Base-by-base conservation (phyloP, 2,329 filamentous ascomycete genomes). In the Gaeumannomyces tritici region DNA sequence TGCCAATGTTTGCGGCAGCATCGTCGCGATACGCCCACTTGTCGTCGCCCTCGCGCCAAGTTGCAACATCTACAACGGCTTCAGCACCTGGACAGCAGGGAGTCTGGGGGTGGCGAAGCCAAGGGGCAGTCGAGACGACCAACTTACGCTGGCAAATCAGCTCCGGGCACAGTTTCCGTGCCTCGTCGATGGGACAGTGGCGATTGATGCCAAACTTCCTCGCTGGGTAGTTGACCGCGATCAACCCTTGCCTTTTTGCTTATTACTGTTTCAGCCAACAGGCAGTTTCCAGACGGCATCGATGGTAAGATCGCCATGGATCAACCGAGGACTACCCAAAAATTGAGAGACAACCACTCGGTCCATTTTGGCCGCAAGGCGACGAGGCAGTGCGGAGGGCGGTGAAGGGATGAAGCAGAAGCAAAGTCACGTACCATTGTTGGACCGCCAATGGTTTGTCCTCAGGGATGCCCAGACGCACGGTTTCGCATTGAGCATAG, bases 401-500 rank as follows among this genome's bases (percentile, higher is more conserved):
- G 18, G 11, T 42, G 35, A 15, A 42, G 35, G 35, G 8, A 15
- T 13, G 56, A 21, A 21, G 26, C 15, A 61, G 28, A 18, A 58
- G 29, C 56, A 61, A n/a, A n/a, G 31, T 47, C 27, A 57, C 64
- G 65, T 76, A 88, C 90, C 90, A 98, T 80, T 98, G 93, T 72
- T 96, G 93, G 26, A 99, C 95, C 0, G 92, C 95, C 28, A 99
- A 83, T 12, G 95, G 95, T 66, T 87, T 83, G 63, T 91, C 84
- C 65, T 90, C 87, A 18, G 88, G 79, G 13, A 90, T 78, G 15
- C 87, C 87, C 57, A 98, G 81, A 9, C 95, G 86, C 12, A 96
- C 87, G 83, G 93, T 96, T 76, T 99, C 95, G 72, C 92, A 97
- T 78, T 99, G 95, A 4, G 90, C 89, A 73, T 99, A 99, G 76